These are phyloP conservation scores for Coniferiporia sulphurascens DNA, from an alignment of 1,284 basidiomycete species.

Conservation along the genomic window DNA sequence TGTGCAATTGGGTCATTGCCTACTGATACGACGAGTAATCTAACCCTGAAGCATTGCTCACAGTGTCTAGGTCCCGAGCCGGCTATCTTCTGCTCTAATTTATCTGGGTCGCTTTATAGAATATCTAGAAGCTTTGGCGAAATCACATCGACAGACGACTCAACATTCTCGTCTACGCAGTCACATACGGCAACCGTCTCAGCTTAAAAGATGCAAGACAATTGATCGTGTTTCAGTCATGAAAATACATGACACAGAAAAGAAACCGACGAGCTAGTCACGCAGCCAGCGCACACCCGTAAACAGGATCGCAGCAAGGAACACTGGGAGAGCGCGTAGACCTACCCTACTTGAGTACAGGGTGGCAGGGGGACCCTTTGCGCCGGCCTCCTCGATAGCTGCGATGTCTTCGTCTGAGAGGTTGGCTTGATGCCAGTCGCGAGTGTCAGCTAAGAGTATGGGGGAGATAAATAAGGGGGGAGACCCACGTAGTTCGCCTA, in stretches of 20 bases:
- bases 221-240: background rate
- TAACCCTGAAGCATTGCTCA: no score
- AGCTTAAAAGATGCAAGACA: background rate
- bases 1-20: no score
- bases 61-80: no score
- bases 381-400: conserved; percentile 40
- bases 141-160: no score
- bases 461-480: background rate
- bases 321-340: background rate
- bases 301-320: background rate
- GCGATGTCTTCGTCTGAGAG: conserved; percentile 36
- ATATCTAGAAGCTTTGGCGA: no score
- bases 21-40: no score
- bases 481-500: conserved; percentile 41
- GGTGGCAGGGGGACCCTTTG: conserved; percentile 24
- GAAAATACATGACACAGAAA: background rate
- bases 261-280: background rate
- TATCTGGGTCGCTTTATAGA: no score
- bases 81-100: no score
- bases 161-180: no score
- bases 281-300: conserved; percentile 1
- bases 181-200: background rate
- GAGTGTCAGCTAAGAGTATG: background rate
- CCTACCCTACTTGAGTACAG: background rate
- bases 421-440: conserved; percentile 21